phyloP scores from a whole-genome alignment of 2,329 filamentous ascomycete genomes.

The Verticillium tricorpus region DNA sequence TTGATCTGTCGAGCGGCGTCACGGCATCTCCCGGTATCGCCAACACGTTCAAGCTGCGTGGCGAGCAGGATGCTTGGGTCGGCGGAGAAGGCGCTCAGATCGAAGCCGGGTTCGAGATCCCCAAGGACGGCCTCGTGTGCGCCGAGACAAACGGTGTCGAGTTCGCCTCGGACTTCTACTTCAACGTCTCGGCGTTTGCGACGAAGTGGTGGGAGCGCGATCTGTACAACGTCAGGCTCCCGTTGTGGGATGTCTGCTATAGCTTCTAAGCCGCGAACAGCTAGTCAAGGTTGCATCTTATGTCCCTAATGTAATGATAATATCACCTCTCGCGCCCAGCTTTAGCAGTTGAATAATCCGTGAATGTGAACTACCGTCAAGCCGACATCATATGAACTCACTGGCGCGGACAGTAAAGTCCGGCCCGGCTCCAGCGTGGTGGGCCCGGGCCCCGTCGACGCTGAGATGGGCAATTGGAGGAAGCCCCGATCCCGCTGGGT shows the following conservation, averaged over 20 bases:
- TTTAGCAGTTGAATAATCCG: background rate
- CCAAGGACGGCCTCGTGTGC: constrained; percentile 14
- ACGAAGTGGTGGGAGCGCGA: constrained; percentile 19
- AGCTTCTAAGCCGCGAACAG: constrained; percentile 3
- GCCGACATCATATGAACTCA: no score
- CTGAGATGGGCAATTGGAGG: background rate
- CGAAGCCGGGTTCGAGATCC: constrained; percentile 7
- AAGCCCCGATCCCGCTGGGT: background rate
- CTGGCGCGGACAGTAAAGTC: background rate
- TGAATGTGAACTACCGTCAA: background rate
- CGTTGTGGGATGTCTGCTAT: constrained; percentile 12
- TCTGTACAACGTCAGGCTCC: constrained; percentile 14
- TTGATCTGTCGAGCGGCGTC: constrained; percentile 32
- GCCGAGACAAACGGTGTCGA: constrained; percentile 17
- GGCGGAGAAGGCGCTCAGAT: constrained; percentile 5
- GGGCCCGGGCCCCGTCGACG: background rate
- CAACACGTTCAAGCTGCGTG: constrained; percentile 27
- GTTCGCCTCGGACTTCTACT: constrained; percentile 20
- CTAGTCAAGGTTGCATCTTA: background rate
- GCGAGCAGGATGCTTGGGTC: constrained; percentile 17
- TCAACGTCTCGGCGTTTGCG: constrained; percentile 20
- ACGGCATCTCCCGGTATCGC: constrained; percentile 29
- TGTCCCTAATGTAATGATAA: background rate
- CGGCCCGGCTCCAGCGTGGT: background rate
- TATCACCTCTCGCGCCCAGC: background rate